These are phyloP conservation scores for Kandelia obovata DNA, from an alignment of 345 rosid genomes.

Conservation along the genomic window DNA sequence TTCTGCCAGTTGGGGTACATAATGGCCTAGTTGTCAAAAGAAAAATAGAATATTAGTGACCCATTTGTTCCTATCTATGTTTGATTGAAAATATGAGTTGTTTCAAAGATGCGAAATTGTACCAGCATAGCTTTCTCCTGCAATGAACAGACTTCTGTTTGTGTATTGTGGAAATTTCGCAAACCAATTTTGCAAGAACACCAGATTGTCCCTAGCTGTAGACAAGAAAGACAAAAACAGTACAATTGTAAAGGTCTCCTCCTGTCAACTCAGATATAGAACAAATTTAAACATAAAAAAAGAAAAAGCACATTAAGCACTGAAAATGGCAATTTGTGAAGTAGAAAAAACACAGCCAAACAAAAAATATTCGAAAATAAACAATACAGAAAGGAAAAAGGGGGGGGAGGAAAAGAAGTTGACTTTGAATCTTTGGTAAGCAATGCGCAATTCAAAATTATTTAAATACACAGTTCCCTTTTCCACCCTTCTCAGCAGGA, in stretches of 20 bases:
- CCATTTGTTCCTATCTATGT: background rate
- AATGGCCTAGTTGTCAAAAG: slow-evolving; percentile 55
- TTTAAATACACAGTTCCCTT: background rate
- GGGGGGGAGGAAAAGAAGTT: slow-evolving; percentile 1
- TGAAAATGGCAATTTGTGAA: slow-evolving; percentile 33
- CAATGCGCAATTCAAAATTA: slow-evolving; percentile 1
- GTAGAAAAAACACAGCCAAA: slow-evolving; percentile 6
- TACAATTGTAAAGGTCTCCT: slow-evolving; percentile 29
- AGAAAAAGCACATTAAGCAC: slow-evolving; percentile 27
- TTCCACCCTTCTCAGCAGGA: slow-evolving; percentile 9
- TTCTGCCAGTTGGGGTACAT: slow-evolving; percentile 86
- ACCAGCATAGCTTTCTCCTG: slow-evolving; percentile 99
- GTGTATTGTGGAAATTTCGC: slow-evolving; percentile 80
- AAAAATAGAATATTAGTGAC: slow-evolving; percentile 12
- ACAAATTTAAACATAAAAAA: background rate
- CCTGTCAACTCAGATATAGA: slow-evolving; percentile 29
- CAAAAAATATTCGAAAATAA: slow-evolving; percentile 23
- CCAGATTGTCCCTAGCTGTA: slow-evolving; percentile 86
- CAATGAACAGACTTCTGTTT: slow-evolving; percentile 80
- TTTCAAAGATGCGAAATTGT: background rate
- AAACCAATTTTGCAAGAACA: slow-evolving; percentile 87
- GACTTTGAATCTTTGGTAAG: slow-evolving; percentile 30
- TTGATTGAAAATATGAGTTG: background rate
- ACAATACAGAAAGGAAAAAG: background rate
- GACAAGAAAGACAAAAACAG: slow-evolving; percentile 32